A percentile compares a stretch with the other conserved stretches of the same genome.
Evolutionary conservation across 2,329 filamentous ascomycete species (phyloP).

Genomic region (Geoglossum cookeanum): DNA sequence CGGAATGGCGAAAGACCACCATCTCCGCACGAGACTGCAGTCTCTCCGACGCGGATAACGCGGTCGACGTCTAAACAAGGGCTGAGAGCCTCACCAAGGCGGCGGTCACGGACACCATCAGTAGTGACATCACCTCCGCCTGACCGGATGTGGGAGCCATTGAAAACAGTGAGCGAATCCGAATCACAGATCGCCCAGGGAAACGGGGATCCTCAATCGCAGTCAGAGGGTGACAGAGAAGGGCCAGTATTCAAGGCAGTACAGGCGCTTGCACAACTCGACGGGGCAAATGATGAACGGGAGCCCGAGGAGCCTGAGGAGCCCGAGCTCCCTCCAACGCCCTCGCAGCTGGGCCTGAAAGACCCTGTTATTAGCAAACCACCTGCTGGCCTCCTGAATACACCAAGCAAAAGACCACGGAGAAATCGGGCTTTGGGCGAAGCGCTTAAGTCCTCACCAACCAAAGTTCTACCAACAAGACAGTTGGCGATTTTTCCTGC

Average conservation of each 20-base stretch:
- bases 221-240: background rate
- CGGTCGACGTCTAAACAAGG: background rate
- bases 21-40: background rate
- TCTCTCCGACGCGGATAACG: background rate
- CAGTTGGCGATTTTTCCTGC: background rate
- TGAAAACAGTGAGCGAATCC: background rate
- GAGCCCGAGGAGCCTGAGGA: constrained; percentile 36
- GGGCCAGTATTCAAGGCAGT: background rate
- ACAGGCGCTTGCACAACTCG: background rate
- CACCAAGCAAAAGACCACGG: constrained; percentile 30
- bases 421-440: constrained; percentile 18
- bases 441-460: constrained; percentile 13
- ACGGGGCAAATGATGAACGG: background rate
- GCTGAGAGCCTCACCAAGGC: background rate
- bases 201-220: background rate
- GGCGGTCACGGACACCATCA: background rate
- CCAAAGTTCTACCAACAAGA: constrained; percentile 12
- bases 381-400: constrained; percentile 39
- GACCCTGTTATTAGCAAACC: constrained; percentile 37
- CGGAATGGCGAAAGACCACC: background rate
- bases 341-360: constrained; percentile 27
- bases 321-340: constrained; percentile 44
- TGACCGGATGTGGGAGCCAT: background rate
- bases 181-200: background rate
- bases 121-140: background rate